Evolutionary conservation across 2,329 filamentous ascomycete genomes (phyloP).

Genomic region (Fusarium irregulare): DNA sequence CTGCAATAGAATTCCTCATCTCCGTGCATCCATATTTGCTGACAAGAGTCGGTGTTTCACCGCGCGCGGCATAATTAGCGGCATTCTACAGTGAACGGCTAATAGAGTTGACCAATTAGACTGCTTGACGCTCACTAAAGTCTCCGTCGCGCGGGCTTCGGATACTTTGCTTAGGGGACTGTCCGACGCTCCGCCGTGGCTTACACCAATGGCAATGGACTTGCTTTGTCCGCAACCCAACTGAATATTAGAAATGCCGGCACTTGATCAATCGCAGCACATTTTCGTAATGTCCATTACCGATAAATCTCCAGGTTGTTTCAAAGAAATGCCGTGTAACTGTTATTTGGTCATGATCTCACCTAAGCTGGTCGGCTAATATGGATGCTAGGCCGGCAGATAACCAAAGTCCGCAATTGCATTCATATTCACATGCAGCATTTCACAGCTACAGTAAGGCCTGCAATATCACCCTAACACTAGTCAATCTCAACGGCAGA

Average conservation of each 20-base stretch:
- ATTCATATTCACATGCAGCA: background rate
- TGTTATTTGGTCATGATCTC: background rate
- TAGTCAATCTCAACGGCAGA: background rate
- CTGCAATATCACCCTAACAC: background rate
- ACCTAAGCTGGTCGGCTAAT: background rate
- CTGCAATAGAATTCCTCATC: background rate
- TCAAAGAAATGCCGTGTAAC: background rate
- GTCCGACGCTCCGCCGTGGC: background rate
- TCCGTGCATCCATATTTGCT: background rate
- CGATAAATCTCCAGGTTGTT: background rate
- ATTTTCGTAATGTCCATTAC: background rate
- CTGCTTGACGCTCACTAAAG: constrained; percentile 3
- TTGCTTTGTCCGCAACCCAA: background rate
- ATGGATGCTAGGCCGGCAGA: background rate
- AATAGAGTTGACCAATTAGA: background rate
- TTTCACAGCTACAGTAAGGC: background rate
- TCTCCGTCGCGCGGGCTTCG: constrained; percentile 4
- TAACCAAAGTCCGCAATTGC: background rate
- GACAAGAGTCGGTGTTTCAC: background rate
- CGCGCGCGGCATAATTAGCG: constrained; percentile 3
- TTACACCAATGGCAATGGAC: background rate
- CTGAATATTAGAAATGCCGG: background rate
- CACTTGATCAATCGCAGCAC: background rate
- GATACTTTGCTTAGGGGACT: background rate
- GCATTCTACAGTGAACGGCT: background rate